Percentiles rank a stretch among this genome's conserved stretches.
phyloP scores from a whole-genome alignment of 2,329 filamentous ascomycete genomes.

The Colletotrichum abscissum region DNA sequence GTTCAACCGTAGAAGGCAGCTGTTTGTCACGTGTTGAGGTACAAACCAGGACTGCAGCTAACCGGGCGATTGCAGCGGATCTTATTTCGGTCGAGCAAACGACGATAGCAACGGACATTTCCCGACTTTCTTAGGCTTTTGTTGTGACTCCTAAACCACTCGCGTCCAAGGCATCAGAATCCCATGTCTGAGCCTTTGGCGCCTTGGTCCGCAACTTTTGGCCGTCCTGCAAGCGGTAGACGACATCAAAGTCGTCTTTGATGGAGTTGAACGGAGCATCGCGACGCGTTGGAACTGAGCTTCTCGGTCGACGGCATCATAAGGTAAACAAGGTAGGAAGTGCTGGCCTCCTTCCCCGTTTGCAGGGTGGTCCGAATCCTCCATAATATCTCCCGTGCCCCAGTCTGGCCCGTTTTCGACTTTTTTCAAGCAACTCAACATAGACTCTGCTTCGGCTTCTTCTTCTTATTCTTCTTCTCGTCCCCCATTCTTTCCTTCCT shows the following conservation, averaged over 20 bases:
- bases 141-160: not conserved
- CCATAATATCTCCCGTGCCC: constrained; percentile 10
- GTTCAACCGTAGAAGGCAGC: constrained; percentile 22
- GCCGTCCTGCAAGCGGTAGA: constrained; percentile 9
- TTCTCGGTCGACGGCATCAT: constrained; percentile 29
- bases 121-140: not conserved
- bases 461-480: not conserved
- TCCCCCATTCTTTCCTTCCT: not conserved
- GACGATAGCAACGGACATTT: constrained; percentile 27
- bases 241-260: constrained; percentile 28
- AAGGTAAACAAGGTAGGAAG: constrained; percentile 5
- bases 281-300: constrained; percentile 13
- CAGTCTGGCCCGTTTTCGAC: not conserved
- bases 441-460: not conserved
- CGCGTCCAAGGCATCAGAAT: constrained; percentile 22
- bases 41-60: constrained; percentile 36
- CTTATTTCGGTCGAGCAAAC: constrained; percentile 36
- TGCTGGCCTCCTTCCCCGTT: constrained; percentile 28
- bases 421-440: not conserved
- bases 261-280: not conserved
- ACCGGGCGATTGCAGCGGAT: constrained; percentile 33
- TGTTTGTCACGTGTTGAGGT: constrained; percentile 37
- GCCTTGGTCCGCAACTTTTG: constrained; percentile 4
- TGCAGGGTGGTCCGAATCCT: constrained; percentile 17
- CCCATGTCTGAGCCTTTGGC: constrained; percentile 28